A percentile compares a stretch with the other conserved stretches of the same genome.
These are phyloP conservation scores for Sonneratia alba DNA, from an alignment of 345 rosid species.

Conservation along the genomic window DNA sequence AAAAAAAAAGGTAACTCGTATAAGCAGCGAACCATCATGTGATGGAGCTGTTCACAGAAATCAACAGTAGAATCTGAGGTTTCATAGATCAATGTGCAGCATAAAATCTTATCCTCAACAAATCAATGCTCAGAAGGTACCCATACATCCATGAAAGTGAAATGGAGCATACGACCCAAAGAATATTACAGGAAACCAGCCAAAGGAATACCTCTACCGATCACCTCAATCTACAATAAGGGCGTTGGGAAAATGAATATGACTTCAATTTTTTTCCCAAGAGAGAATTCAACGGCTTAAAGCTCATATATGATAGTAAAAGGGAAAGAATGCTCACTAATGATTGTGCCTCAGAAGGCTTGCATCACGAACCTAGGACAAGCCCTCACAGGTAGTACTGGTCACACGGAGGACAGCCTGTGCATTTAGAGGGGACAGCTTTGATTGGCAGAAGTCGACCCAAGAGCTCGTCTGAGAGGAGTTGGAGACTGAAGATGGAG, in stretches of 20 bases:
- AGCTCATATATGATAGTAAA: slow-evolving; percentile 14
- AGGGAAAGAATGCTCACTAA: slow-evolving; percentile 20
- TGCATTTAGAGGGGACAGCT: slow-evolving; percentile 70
- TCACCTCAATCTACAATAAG: slow-evolving; percentile 30
- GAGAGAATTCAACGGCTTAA: slow-evolving; percentile 16
- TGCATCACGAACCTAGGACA: slow-evolving; percentile 41
- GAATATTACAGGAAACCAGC: background rate
- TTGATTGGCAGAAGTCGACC: slow-evolving; percentile 76
- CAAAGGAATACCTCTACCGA: slow-evolving; percentile 5
- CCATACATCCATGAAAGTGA: background rate
- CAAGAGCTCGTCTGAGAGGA: slow-evolving; percentile 47
- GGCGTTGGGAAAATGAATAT: slow-evolving; percentile 8
- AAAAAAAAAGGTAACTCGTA: too few relatives aligned
- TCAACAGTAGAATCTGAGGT: too few relatives aligned
- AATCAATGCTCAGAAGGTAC: background rate
- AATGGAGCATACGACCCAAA: background rate
- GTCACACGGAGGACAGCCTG: slow-evolving; percentile 91
- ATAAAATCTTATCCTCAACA: background rate
- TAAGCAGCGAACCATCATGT: too few relatives aligned
- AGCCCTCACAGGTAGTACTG: slow-evolving; percentile 45
- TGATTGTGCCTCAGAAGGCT: slow-evolving; percentile 7
- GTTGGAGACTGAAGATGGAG: slow-evolving; percentile 23
- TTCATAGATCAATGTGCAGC: background rate
- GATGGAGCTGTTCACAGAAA: too few relatives aligned
- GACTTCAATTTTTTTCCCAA: slow-evolving; percentile 2